Base-by-base conservation (phyloP, 2,329 filamentous ascomycete genomes). In the Monosporascus cannonballus region DNA sequence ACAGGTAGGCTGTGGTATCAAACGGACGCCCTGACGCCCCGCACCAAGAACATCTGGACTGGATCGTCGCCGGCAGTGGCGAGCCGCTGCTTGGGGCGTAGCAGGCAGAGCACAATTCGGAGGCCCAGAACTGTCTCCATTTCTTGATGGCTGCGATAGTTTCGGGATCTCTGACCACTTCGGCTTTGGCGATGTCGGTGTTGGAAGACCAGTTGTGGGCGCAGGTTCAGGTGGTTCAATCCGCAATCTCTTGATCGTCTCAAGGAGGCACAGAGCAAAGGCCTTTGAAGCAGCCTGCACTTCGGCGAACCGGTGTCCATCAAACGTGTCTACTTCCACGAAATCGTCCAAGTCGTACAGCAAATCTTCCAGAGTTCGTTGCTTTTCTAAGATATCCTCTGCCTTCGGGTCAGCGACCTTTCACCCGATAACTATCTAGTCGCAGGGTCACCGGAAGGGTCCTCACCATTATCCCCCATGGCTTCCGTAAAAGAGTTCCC, bases 321-420 rank as follows among this genome's bases (percentile, higher is more conserved):
- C 68, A 51, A 73, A 75, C 4, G 68, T 64, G 46, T 69, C 69
- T 6, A 64, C 56, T 25, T 72, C 67, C 27, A 68, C 68, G 51
- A 68, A 74, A 60, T 75, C 73, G 41, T 76, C 73, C 44, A 76
- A 69, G 53, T 75, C 72, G 57, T 74, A 75, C 6, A 75, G 64
- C 3, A 74, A 60, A 50, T 73, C 69, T 48, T 74, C 72, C 4
- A 75, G 59, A 17, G 57, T 52, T 11, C 69, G 58, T 24, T 62
- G 61, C 15, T 57, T 60, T 47, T 62, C 58, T 42, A 59, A 37
- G 7, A 64, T 57, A 6, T 44, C 51, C 27, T 64, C 60, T 64
- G 42, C 18, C 47, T 49, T 27, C 36, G 36, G 20, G 53, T 63
- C 22, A 60, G 59, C 52, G 37, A 24, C 44, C 18, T 49, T 24